These are phyloP conservation scores for Kokia cookei DNA, from an alignment of 441 rosid species.

Conservation along the genomic window DNA sequence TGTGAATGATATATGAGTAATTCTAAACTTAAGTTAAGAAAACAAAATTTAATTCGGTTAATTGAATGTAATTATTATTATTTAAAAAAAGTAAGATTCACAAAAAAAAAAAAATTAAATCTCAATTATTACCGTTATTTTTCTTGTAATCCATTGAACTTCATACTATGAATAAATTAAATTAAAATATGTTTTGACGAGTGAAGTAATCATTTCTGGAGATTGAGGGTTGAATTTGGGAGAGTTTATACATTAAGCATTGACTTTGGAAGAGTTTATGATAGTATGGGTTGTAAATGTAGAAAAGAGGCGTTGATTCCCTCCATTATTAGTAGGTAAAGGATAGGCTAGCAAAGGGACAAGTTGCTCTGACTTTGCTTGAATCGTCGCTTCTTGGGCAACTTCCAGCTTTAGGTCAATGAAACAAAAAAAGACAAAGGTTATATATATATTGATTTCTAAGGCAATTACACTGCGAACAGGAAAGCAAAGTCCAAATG, in stretches of 20 bases:
- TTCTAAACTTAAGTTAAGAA: neutral
- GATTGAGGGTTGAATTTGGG: neutral
- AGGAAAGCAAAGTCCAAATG: neutral
- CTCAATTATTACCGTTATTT: no score
- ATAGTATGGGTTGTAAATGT: neutral
- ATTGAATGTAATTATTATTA: no score
- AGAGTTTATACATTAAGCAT: neutral
- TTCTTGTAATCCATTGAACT: no score
- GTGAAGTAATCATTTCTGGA: neutral
- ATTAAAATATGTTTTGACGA: neutral
- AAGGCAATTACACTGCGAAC: neutral
- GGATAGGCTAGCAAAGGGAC: neutral
- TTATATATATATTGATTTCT: neutral
- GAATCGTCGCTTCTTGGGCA: neutral
- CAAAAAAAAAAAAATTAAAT: no score
- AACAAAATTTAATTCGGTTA: neutral
- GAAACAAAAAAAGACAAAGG: neutral
- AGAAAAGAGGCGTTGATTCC: neutral
- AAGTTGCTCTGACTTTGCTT: neutral
- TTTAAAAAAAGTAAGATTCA: no score
- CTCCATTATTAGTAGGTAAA: neutral
- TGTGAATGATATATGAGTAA: no score
- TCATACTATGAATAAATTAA: neutral
- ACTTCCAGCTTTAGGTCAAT: neutral
- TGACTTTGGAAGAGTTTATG: neutral